Percentiles rank a stretch among this genome's conserved stretches.
Evolutionary conservation across 164 flowering plant genomes (phyloP).

Genomic region (Piper longum): DNA sequence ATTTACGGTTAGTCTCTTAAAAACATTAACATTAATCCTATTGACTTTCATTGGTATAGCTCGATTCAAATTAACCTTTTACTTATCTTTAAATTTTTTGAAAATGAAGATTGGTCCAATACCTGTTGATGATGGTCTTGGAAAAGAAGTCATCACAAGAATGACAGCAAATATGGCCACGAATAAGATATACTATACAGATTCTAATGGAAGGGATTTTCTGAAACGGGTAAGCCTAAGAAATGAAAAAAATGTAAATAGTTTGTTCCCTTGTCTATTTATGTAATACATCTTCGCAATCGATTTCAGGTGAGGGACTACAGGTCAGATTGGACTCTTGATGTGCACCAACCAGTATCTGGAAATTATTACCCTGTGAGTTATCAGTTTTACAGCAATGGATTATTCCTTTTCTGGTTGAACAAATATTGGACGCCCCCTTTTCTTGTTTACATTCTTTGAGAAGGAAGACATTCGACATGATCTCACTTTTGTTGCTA

Average conservation of each 20-base stretch:
- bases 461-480: too few relatives aligned
- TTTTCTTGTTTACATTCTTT: too few relatives aligned
- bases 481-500: too few relatives aligned
- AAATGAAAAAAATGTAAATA: neutral
- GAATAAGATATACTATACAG: constrained; percentile 64
- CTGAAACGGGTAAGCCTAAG: constrained; percentile 45
- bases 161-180: constrained; percentile 66
- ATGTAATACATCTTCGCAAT: neutral
- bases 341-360: constrained; percentile 69
- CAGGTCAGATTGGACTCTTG: constrained; percentile 64
- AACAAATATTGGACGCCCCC: too few relatives aligned
- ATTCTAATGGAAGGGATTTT: constrained; percentile 86
- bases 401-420: neutral
- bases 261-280: neutral
- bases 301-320: constrained; percentile 58
- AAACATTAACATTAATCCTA: neutral
- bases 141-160: constrained; percentile 71
- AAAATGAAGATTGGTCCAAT: constrained; percentile 71
- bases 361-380: constrained; percentile 92
- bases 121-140: constrained; percentile 53
- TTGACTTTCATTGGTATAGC: neutral
- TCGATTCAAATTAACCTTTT: neutral
- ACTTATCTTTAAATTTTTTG: constrained; percentile 5
- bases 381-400: neutral
- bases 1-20: constrained; percentile 47